A percentile compares a stretch with the other conserved stretches of the same genome.
Conservation (phyloP, 2,329 filamentous ascomycete species). For the Aspergillus ustus region DNA sequence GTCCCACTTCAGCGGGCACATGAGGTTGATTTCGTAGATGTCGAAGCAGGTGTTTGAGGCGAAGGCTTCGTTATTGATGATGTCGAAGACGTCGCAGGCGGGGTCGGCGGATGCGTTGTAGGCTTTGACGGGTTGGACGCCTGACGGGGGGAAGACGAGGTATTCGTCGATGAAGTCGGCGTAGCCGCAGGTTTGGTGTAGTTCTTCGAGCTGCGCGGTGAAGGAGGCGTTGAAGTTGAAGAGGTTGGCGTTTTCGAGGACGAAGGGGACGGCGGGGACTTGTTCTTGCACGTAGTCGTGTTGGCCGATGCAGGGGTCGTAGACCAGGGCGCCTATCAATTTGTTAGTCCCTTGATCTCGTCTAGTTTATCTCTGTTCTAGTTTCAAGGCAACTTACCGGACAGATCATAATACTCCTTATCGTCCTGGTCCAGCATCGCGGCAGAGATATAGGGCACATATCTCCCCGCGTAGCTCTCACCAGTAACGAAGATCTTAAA, state of each 20-base stretch:
- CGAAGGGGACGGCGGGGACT: slow-evolving; percentile 48
- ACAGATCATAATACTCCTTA: slow-evolving; percentile 69
- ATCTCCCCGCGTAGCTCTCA: slow-evolving; percentile 73
- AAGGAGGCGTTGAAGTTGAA: slow-evolving; percentile 53
- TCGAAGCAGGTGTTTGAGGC: slow-evolving; percentile 78
- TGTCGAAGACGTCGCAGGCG: slow-evolving; percentile 62
- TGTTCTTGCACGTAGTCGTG: slow-evolving; percentile 38
- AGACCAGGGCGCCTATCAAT: slow-evolving; percentile 62
- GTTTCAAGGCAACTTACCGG: slow-evolving; percentile 51
- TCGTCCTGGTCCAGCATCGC: slow-evolving; percentile 74
- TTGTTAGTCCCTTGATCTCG: not conserved
- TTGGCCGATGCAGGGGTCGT: slow-evolving; percentile 66
- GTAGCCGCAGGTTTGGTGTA: slow-evolving; percentile 53
- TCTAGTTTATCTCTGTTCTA: too few species aligned
- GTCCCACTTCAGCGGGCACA: slow-evolving; percentile 73
- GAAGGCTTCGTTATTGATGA: slow-evolving; percentile 59
- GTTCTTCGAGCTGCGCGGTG: slow-evolving; percentile 43
- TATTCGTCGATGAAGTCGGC: slow-evolving; percentile 52
- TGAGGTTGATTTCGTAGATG: slow-evolving; percentile 73
- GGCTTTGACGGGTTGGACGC: slow-evolving; percentile 62
- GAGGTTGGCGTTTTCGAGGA: slow-evolving; percentile 48
- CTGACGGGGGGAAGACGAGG: slow-evolving; percentile 56
- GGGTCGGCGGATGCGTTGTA: slow-evolving; percentile 50
- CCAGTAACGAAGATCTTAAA: slow-evolving; percentile 76
- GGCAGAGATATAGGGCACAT: slow-evolving; percentile 74